These are phyloP conservation scores for Heritiera fomes DNA, from an alignment of 345 rosid genomes.

Conservation along the genomic window DNA sequence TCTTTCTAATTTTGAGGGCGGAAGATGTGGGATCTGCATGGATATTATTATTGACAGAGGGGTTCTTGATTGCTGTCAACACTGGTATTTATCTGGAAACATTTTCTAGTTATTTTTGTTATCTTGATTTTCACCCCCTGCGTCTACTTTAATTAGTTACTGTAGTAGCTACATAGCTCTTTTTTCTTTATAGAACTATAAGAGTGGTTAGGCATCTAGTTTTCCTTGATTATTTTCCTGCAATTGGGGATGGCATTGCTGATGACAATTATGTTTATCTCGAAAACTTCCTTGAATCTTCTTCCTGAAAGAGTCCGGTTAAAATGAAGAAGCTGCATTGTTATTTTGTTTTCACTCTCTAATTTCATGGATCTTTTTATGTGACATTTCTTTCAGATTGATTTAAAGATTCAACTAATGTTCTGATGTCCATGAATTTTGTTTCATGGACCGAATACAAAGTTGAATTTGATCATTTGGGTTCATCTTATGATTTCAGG, in stretches of 20 bases:
- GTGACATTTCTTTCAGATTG: neutral
- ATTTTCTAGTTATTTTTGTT: constrained; percentile 16
- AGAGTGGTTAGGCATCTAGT: neutral
- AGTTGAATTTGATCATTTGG: constrained; percentile 25
- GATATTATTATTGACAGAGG: constrained; percentile 93
- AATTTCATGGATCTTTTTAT: neutral
- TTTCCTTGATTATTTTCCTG: neutral
- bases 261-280: neutral
- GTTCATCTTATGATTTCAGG: constrained; percentile 49
- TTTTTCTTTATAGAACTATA: neutral
- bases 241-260: neutral
- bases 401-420: constrained; percentile 5
- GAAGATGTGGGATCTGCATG: constrained; percentile 98
- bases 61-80: constrained; percentile 94
- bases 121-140: neutral
- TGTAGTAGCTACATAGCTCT: neutral
- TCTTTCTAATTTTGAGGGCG: constrained; percentile 57
- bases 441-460: constrained; percentile 4
- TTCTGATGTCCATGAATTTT: neutral
- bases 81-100: constrained; percentile 53
- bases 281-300: neutral
- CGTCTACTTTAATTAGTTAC: neutral
- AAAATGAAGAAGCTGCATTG: neutral
- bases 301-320: neutral
- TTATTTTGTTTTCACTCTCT: neutral